Evolutionary conservation across 345 rosid species (phyloP), one percentile per base, ranked within the genome.

Genomic region (Lepidium sativum): DNA sequence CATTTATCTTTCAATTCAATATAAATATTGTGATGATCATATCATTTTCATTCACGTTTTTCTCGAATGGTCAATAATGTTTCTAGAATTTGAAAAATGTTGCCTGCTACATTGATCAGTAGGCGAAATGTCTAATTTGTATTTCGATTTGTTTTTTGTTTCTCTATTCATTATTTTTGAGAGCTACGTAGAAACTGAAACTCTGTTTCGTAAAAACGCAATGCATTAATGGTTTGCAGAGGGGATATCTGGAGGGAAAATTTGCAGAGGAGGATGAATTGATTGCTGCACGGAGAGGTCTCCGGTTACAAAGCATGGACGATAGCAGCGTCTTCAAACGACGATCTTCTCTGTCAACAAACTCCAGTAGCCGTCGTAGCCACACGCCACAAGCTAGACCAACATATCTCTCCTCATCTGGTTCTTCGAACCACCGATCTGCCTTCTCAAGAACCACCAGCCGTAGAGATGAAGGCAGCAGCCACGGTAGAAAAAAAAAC

Each of bases 381-480:
- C 74, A 63, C 42, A 80, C 86, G 45, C 80, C 86, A 2, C 74
- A 77, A 58, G 76, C 81, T 1, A 41, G 76, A 55, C 81, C 84
- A 2, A 71, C 86, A 0, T 70, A 72, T 33, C 67, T 78, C 55
- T 70, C 81, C 21, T 54, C 63, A 1, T 62, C 74, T 49, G n/a
- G 61, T n/a, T 68, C 74, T 63, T 63, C 74, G 1, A 74, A 62
- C 35, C 73, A 55, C 11, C 60, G 69, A 0, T 48, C 54, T 6
- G 48, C 54, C 42, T 68, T 74, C 49, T 20, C 71, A 0, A 63
- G 76, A 49, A 51, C 11, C 31, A 41, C 77, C 10, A 75, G 70
- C 69, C 78, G 78, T 23, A 68, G 74, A 74, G 73, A 62, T 15
- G 78, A 73, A 34, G 66, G 70, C 1, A 74, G 78, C 60, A 68